Base-by-base conservation (phyloP, 345 rosid species). In the Erysimum cheiranthoides region DNA sequence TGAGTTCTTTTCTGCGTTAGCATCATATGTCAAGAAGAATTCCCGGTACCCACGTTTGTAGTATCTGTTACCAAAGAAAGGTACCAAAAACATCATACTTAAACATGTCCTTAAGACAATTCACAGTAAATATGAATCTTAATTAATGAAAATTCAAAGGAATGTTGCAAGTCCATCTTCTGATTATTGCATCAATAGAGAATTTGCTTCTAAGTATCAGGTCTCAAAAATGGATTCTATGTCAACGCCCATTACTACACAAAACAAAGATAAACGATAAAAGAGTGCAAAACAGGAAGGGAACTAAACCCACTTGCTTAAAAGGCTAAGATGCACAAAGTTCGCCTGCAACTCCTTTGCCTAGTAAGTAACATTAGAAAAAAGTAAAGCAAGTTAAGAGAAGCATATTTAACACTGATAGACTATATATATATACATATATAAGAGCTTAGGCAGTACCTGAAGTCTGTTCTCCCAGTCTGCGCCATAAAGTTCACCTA, bases 401-500 rank as follows among this genome's bases (percentile, higher is more conserved):
- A 66, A 42, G 61, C n/a, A 58, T 51, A 45, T 4, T 31, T 61
- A 30, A 32, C 66, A 31, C 21, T 67, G 28, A 13, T 4, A 46
- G 25, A 34, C 25, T 35, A 47, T 4, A 38, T 30, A 28, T 27
- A 51, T 43, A 38, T 30, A 28, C 17, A 51, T 43, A 21, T 4
- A 45, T 21, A 62, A 56, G 62, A 69, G 60, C 47, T 68, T 3
- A 46, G 38, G 30, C 13, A 78, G 58, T 85, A 94, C 98, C 97
- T 94, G 92, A n/a, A 94, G 96, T 73, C 80, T 88, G 72, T 57
- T 86, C 83, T 90, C 91, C 97, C 98, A 94, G 73, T 89, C 96
- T 51, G 84, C 76, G 50, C 98, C 97, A 74, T 90, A 86, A 35
- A 81, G 68, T 43, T 81, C 80, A 73, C 87, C 71, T 53, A 94